Evolutionary conservation across 805 yeast genomes (phyloP).

Genomic region (Teunomyces tritomae): DNA sequence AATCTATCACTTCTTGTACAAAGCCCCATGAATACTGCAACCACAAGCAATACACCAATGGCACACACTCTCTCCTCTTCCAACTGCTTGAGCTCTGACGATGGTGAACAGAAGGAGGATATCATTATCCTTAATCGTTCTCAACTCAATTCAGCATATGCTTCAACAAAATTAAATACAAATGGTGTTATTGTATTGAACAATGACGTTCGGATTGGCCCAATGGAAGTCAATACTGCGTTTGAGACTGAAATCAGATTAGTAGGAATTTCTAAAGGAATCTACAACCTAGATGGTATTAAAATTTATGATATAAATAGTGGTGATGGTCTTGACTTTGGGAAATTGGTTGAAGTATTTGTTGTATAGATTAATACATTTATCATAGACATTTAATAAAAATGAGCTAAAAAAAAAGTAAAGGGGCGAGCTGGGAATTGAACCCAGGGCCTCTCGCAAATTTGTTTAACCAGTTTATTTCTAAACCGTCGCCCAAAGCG

Average conservation of each 20-base stretch:
- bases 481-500: slow-evolving; percentile 16
- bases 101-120: slow-evolving; percentile 9
- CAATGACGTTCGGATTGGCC: slow-evolving; percentile 65
- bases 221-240: slow-evolving; percentile 57
- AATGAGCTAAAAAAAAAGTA: slow-evolving; percentile 5
- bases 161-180: slow-evolving; percentile 37
- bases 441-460: slow-evolving; percentile 34
- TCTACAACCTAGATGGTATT: slow-evolving; percentile 63
- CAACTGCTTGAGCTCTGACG: slow-evolving; percentile 12
- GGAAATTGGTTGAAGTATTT: slow-evolving; percentile 64
- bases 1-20: slow-evolving; percentile 48
- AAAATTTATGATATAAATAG: slow-evolving; percentile 58
- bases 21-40: slow-evolving; percentile 21
- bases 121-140: slow-evolving; percentile 18
- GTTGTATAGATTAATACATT: slow-evolving; percentile 37
- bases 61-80: slow-evolving; percentile 14
- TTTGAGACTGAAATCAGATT: slow-evolving; percentile 62
- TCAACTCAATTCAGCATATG: slow-evolving; percentile 32
- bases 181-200: slow-evolving; percentile 62
- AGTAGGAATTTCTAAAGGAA: slow-evolving; percentile 63
- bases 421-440: slow-evolving; percentile 33
- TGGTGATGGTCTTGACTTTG: slow-evolving; percentile 71
- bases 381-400: not conserved
- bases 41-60: slow-evolving; percentile 5
- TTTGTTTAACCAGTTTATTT: slow-evolving; percentile 10